Base-by-base conservation (phyloP, 352 stramenopile genomes). In the Phytophthora pluvialis region DNA sequence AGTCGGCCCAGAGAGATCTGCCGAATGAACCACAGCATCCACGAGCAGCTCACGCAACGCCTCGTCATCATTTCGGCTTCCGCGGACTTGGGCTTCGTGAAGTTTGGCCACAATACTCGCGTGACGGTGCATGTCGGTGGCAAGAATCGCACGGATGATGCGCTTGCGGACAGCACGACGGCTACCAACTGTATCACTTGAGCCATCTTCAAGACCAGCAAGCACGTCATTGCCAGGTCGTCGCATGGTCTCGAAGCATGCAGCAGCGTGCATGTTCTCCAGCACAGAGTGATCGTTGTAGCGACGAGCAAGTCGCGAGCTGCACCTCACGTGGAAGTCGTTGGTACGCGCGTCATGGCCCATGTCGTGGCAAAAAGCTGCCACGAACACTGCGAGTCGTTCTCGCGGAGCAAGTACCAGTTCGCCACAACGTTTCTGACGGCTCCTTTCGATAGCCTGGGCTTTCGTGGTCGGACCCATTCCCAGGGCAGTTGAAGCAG, bases 231-330 rank as follows among this genome's bases (percentile, higher is more conserved):
- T 67, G 0, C 86, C 83, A 1, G 83, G 83, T 5, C 69, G 72
- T 44, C 84, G 67, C 75, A 97, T 86, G 25, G 85, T 91, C 52
- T 93, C 81, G 39, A 93, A 95, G 60, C 87, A 93, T 8, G 83
- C 78, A 4, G 83, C 84, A 0, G 88, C 79, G 51, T 96, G 89
- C 78, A 95, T 92, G 60, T 96, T 97, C 69, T 97, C 90, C 9
- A 97, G 75, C 25, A 97, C 90, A 0, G 83, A 93, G 48, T 90
- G 77, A 67, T 97, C 87, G 60, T 96, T 95, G 72, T 97, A 97
- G 11, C 89, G 74, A 74, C 93, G 80, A 39, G 90, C 89, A 42
- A 95, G 75, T 26, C 76, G 79, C 36, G 86, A 93, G 49, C 74
- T 77, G 46, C 81, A 79, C 8, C 89, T 76, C 45, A 95, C 88